Evolutionary conservation across 2,329 filamentous ascomycete species (phyloP), one percentile per base, ranked within the genome.

Genomic region (Sporothrix pseudoabietina): DNA sequence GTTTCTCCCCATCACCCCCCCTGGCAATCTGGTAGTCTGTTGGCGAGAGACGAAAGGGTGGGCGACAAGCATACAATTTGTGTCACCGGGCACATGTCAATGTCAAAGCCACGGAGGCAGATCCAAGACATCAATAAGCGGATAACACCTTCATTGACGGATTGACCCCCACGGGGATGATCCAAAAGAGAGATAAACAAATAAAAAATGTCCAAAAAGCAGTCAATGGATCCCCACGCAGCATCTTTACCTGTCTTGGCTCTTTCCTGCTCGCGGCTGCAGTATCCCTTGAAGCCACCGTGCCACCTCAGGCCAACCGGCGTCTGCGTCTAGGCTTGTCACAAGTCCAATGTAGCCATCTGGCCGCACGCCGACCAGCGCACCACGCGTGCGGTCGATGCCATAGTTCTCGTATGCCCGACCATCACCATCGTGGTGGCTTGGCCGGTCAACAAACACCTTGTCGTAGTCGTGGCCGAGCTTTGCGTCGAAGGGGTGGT

Each of bases 331-430:
- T 26, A 87, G 77, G 70, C 78, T 75, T 4, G 77, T 75, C 2
- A 82, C 75, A 57, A 79, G 82, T 0, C 82, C 85, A 44, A 92
- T 86, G 79, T 93, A 90, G 78, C 91, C 89, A 82, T 93, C 91
- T 2, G 91, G 91, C 68, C 70, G 70, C 35, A 72, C 54, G n/a
- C 54, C 69, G 1, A 74, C 73, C 10, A 72, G 12, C 2, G 70
- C 91, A 0, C 91, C 90, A 26, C 80, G 80, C 71, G 85, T 81
- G 22, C 76, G 78, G 75, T 89, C 84, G 1, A 93, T 82, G 0
- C 89, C 90, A 73, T 89, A 90, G 3, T 84, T 84, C 72, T 85
- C 81, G 77, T 92, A 88, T 0, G 84, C 83, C 9, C 83, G 77
- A 0, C 85, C 86, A 71, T 85, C 80, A 0, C 85, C 85, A 77